Conservation (phyloP, 2,329 filamentous ascomycete genomes). For the Diplodia sapinea region DNA sequence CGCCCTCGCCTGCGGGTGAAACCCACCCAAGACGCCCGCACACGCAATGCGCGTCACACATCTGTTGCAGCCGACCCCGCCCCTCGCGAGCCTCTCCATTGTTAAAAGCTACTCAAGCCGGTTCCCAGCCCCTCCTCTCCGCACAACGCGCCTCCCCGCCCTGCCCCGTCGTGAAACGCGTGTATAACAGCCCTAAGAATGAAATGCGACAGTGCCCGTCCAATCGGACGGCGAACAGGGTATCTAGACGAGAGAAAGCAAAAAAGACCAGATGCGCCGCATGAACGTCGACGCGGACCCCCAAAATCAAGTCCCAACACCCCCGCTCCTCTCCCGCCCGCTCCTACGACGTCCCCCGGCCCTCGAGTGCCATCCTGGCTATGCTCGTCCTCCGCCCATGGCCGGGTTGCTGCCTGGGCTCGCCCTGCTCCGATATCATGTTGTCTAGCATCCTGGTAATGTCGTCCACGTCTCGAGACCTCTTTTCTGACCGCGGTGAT, state of each 20-base stretch:
- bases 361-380: slow-evolving; percentile 21
- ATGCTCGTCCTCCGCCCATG: slow-evolving; percentile 57
- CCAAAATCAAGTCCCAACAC: slow-evolving; percentile 19
- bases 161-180: slow-evolving; percentile 22
- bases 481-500: slow-evolving; percentile 54
- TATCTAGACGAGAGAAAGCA: slow-evolving; percentile 21
- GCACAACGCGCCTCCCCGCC: not conserved
- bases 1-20: slow-evolving; percentile 21
- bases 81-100: slow-evolving; percentile 20
- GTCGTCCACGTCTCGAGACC: slow-evolving; percentile 78
- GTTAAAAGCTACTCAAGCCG: slow-evolving; percentile 25
- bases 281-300: slow-evolving; percentile 12
- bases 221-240: slow-evolving; percentile 28
- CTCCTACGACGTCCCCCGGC: slow-evolving; percentile 12
- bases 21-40: slow-evolving; percentile 2
- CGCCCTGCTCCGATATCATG: slow-evolving; percentile 91
- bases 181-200: slow-evolving; percentile 26
- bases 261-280: slow-evolving; percentile 13
- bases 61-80: slow-evolving; percentile 24
- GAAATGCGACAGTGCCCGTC: slow-evolving; percentile 28
- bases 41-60: slow-evolving; percentile 11
- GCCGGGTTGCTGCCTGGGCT: slow-evolving; percentile 71
- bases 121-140: not conserved
- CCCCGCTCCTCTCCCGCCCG: not conserved
- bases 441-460: slow-evolving; percentile 93